phyloP scores from a whole-genome alignment of 768 basidiomycete genomes.

The Mycena belliarum region DNA sequence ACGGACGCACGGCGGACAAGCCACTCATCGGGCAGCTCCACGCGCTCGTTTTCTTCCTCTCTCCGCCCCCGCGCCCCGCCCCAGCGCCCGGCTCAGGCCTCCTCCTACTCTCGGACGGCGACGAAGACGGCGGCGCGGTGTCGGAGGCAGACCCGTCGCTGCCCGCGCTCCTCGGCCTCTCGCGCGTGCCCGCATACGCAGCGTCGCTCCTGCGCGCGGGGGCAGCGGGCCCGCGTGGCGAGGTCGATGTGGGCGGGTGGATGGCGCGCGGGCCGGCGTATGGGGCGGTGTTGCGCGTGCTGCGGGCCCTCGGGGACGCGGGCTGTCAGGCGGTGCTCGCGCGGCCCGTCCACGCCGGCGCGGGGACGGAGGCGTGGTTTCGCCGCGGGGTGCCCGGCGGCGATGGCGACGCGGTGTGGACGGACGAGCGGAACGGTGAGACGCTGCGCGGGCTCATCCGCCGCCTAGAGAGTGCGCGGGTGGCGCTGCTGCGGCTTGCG shows the following conservation, averaged over 20 bases:
- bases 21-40: conserved; percentile 11
- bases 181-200: conserved; percentile 11
- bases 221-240: not conserved
- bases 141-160: conserved; percentile 1
- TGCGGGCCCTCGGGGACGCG: conserved; percentile 10
- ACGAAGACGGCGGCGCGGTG: not conserved
- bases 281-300: conserved; percentile 12
- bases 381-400: not conserved
- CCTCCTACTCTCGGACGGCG: not conserved
- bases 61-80: not conserved
- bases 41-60: conserved; percentile 10
- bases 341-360: not conserved
- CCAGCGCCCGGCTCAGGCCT: not conserved
- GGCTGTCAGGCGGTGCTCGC: not conserved
- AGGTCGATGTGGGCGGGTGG: conserved; percentile 16
- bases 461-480: conserved; percentile 29
- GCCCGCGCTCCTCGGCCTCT: not conserved
- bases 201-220: conserved; percentile 10
- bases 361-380: not conserved
- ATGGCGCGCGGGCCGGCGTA: conserved; percentile 20
- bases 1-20: conserved; percentile 2
- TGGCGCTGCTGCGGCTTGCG: conserved; percentile 32
- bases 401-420: not conserved
- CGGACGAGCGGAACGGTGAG: not conserved
- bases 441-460: conserved; percentile 5